Percentiles rank a stretch among this genome's conserved stretches.
These are phyloP conservation scores for Verticillium nonalfalfae DNA, from an alignment of 2,329 filamentous ascomycete species.

Conservation along the genomic window DNA sequence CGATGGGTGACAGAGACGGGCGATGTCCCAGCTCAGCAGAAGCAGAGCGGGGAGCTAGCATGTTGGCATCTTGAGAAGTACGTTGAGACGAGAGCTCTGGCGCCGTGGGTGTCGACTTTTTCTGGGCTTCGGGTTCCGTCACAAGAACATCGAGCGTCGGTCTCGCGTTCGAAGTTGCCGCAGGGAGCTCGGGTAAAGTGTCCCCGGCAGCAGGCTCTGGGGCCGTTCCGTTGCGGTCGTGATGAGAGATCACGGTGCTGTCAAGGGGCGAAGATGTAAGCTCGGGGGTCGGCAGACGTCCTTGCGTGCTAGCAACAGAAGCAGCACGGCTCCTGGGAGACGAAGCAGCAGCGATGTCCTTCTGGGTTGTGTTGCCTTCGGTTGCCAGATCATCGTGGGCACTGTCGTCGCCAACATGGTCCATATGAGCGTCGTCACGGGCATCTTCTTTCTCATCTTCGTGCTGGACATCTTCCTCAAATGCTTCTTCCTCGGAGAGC, in stretches of 20 bases:
- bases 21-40: constrained; percentile 23
- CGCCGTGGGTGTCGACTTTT: background rate
- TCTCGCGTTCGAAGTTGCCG: background rate
- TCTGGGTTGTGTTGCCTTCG: background rate
- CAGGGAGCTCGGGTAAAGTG: background rate
- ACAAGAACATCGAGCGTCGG: background rate
- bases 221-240: background rate
- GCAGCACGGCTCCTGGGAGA: background rate
- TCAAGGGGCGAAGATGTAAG: constrained; percentile 37
- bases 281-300: constrained; percentile 46
- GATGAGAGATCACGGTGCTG: background rate
- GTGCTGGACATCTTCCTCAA: too few species aligned
- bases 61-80: constrained; percentile 5
- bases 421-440: background rate
- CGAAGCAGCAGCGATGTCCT: background rate
- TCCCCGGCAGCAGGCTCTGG: background rate
- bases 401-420: background rate
- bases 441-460: background rate
- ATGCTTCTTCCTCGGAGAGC: constrained; percentile 7
- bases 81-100: background rate
- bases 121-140: background rate
- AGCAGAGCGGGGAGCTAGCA: constrained; percentile 8
- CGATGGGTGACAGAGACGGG: constrained; percentile 48
- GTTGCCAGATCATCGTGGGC: background rate
- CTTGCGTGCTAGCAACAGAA: constrained; percentile 8